Base-by-base conservation (phyloP, 2,329 filamentous ascomycete genomes). In the Penicillium rolfsii region DNA sequence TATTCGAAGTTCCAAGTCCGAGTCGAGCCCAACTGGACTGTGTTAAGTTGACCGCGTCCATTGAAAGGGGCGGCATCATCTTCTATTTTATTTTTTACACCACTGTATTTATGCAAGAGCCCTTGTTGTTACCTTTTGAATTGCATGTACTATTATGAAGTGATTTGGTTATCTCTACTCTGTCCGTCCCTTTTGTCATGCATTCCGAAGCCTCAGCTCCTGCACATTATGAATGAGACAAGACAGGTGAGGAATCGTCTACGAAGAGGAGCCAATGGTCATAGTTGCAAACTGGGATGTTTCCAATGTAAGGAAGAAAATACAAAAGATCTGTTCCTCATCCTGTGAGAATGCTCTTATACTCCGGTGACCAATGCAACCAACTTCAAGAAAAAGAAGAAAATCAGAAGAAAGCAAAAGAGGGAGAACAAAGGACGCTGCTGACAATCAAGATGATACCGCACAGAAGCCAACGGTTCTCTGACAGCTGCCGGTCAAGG, bases 361-460 rank as follows among this genome's bases (percentile, higher is more conserved):
- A 65, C 67, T 69, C 67, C 65, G 55, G 38, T 61, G 49, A 60
- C 40, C 57, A 53, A 67, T 67, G 64, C 62, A 66, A 59, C 41
- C 40, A 56, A 60, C 19, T 45, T 53, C 33, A 55, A 57, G 14
- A 41, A 55, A 41, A 38, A 60, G 60, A 12, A 59, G 43, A 35
- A 0, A 2, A 50, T 50, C 28, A 50, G 22, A 33, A 33, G 5
- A n/a, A 24, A 35, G 28, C 19, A 50, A 35, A 9, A 22, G 62
- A 35, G 53, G n/a, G 16, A 64, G 58, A 14, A 9, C 26, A 16
- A 48, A 48, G 19, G 4, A 48, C 62, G 66, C 66, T 55, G 41
- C 38, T 43, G 41, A 52, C 26, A 67, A 60, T 52, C 57, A 43
- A 59, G 48, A 62, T 64, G 66, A 48, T 66, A 64, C 64, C 36